Evolutionary conservation across 23 red algal genomes (phyloP), one percentile per base, ranked within the genome.

Genomic region (Cyanidioschyzon merolae): DNA sequence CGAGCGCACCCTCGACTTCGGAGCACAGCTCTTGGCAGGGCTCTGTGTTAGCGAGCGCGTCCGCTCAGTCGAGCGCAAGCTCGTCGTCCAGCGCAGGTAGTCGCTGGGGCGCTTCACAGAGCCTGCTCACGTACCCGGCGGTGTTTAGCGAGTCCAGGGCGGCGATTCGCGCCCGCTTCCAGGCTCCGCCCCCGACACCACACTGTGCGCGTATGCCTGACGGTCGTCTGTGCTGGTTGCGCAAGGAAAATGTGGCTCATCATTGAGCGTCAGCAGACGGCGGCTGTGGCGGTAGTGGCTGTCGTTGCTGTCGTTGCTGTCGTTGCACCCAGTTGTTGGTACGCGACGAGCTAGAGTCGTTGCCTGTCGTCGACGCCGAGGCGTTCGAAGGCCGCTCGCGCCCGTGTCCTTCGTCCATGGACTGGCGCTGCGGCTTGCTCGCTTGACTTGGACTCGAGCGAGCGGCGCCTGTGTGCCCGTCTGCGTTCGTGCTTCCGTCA

Each of bases 121-220:
- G 45, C 21, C 21, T 7, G 45, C 45, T 54, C 12, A 21, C 45
- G 45, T 54, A 54, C 29, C 63, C 63, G 63, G 12, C 63, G 12
- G 32, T 35, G n/a, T 71, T 71, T 35, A 25, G 21, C n/a, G 63
- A 71, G 63, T 35, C 63, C 12, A 27, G 3, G 12, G 63, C n/a
- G 21, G 63, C 63, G 29, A 12, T 71, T 25, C 63, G 63, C 7
- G 63, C 63, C 7, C 63, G 63, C 32, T 71, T 71, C 63, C 63
- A 71, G 63, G 63, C 63, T 3, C 63, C 63, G 63, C 63, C 63
- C 12, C 63, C 63, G 7, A 71, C 63, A 3, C 63, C 63, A 27
- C 63, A 35, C 32, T 71, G 63, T 27, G 63, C 32, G 29, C 63
- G 21, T 27, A 71, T 71, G 63, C 63, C 63, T 3, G 63, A 71